Conservation (phyloP, 441 rosid genomes). For the Biscutella laevigata region DNA sequence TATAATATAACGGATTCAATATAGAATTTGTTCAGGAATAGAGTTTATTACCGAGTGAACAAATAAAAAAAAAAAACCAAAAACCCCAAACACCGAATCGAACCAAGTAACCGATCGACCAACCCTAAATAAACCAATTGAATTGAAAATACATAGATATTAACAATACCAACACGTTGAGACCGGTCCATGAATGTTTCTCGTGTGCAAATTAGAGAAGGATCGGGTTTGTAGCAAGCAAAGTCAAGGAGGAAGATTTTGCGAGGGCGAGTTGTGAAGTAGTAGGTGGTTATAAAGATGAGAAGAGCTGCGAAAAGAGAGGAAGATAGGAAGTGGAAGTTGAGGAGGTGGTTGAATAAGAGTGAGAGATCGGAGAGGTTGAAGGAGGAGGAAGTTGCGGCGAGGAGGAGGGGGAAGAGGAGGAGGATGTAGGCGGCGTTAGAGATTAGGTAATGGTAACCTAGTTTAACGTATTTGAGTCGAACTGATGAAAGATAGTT, state of each 20-base stretch:
- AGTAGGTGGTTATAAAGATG: slow-evolving; percentile 35
- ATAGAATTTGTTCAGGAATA: no score
- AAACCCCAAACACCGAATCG: no score
- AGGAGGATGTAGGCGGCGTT: slow-evolving; percentile 56
- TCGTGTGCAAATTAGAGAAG: slow-evolving; percentile 39
- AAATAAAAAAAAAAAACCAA: no score
- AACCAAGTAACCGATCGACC: no score
- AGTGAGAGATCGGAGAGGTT: slow-evolving; percentile 29
- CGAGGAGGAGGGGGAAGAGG: slow-evolving; percentile 40
- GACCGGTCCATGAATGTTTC: slow-evolving; percentile 55
- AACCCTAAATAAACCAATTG: no score
- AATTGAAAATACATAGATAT: no score
- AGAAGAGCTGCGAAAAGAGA: slow-evolving; percentile 30
- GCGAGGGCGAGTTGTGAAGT: slow-evolving; percentile 54
- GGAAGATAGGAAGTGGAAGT: slow-evolving; percentile 43
- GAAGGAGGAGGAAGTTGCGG: slow-evolving; percentile 54
- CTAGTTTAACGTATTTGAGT: slow-evolving; percentile 74
- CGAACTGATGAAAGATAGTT: slow-evolving; percentile 59
- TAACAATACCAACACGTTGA: neutral
- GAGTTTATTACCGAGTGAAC: no score
- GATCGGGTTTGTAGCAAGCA: slow-evolving; percentile 55
- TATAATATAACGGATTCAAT: no score
- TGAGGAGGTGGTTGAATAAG: slow-evolving; percentile 48
- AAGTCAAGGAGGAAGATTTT: slow-evolving; percentile 45
- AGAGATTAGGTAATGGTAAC: slow-evolving; percentile 74